phyloP scores from a whole-genome alignment of 179 eudicot genomes.

The Beta lomatogona region DNA sequence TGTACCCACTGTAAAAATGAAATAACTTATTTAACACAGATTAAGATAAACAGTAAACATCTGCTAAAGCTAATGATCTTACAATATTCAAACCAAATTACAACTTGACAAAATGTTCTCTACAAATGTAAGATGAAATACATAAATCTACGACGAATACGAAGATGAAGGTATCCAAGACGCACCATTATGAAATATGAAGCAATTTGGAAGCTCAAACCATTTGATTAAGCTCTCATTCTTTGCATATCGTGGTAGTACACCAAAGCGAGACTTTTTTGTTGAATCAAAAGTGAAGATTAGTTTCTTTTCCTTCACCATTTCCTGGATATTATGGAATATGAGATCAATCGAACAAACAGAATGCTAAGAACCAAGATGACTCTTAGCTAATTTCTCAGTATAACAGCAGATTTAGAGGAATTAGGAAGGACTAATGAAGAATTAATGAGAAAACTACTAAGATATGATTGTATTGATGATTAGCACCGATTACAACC shows the following conservation, averaged over 20 bases:
- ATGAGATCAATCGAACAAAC: not conserved
- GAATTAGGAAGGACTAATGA: no score
- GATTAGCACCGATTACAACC: no score
- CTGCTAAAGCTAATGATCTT: not conserved
- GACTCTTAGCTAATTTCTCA: no score
- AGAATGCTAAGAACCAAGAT: not conserved
- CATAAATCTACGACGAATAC: not conserved
- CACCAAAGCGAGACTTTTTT: constrained; percentile 79
- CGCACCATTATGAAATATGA: constrained; percentile 95
- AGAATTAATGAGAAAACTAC: no score
- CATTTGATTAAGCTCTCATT: constrained; percentile 80
- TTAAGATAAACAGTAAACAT: not conserved
- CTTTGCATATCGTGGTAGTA: constrained; percentile 93
- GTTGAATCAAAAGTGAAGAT: constrained; percentile 70
- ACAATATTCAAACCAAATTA: not conserved
- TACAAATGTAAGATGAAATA: not conserved
- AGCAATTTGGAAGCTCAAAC: constrained; percentile 97
- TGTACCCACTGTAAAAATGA: not conserved
- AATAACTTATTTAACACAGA: not conserved
- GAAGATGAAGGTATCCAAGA: constrained; percentile 10
- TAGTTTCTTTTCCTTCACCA: constrained; percentile 79
- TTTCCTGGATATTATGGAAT: constrained; percentile 57
- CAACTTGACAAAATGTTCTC: not conserved
- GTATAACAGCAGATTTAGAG: no score
- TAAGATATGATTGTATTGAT: no score